phyloP scores from a whole-genome alignment of 352 stramenopile genomes.

The Phytophthora fragariaefolia region DNA sequence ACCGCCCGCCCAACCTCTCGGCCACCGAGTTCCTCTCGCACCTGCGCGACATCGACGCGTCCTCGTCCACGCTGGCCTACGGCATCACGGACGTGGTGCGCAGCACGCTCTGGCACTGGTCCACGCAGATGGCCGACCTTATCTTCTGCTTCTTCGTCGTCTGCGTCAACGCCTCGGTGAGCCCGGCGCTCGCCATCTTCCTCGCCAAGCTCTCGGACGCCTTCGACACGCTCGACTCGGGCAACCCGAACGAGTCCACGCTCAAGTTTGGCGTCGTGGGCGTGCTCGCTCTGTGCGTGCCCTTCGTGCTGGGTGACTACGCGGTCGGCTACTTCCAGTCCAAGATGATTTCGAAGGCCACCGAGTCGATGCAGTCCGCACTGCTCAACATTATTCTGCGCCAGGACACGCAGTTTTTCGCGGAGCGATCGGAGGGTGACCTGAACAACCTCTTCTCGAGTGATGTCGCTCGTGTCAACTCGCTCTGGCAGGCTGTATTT shows the following conservation, averaged over 20 bases:
- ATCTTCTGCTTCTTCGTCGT: slow-evolving; percentile 82
- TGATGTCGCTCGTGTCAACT: slow-evolving; percentile 86
- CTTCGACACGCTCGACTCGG: slow-evolving; percentile 60
- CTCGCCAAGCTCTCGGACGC: slow-evolving; percentile 74
- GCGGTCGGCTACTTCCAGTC: slow-evolving; percentile 90
- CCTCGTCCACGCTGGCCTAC: slow-evolving; percentile 76
- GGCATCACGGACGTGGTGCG: slow-evolving; percentile 78
- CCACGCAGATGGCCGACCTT: slow-evolving; percentile 78
- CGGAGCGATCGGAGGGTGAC: slow-evolving; percentile 85
- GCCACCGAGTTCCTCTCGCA: slow-evolving; percentile 86
- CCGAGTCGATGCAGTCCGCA: slow-evolving; percentile 73
- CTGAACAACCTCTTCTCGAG: slow-evolving; percentile 91
- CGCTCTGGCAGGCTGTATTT: slow-evolving; percentile 88
- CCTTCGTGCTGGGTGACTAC: slow-evolving; percentile 89
- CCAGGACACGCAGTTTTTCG: slow-evolving; percentile 85
- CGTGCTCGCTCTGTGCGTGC: slow-evolving; percentile 77
- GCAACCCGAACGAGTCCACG: slow-evolving; percentile 47
- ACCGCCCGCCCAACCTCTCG: slow-evolving; percentile 75
- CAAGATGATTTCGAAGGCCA: slow-evolving; percentile 92
- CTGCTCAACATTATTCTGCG: slow-evolving; percentile 83
- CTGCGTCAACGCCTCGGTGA: slow-evolving; percentile 86
- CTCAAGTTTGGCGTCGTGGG: slow-evolving; percentile 80
- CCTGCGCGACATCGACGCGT: slow-evolving; percentile 86
- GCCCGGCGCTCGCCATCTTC: slow-evolving; percentile 80
- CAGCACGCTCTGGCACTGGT: slow-evolving; percentile 87